A percentile compares a stretch with the other conserved stretches of the same genome.
Evolutionary conservation across 2,329 filamentous ascomycete genomes (phyloP).

Genomic region (Aureobasidium sp.): DNA sequence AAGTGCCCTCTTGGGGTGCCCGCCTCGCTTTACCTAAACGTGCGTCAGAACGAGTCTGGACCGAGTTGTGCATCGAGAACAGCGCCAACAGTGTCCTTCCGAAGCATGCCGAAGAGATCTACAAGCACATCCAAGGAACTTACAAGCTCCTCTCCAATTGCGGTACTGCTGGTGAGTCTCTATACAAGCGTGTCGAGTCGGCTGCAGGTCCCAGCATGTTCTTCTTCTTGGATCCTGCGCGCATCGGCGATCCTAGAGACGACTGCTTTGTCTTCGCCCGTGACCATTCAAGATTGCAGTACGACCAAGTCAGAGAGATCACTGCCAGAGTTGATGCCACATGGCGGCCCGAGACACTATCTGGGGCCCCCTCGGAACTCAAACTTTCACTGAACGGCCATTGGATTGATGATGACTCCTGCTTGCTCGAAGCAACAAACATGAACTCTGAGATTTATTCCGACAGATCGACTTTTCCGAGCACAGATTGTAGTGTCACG

Average conservation of each 20-base stretch:
- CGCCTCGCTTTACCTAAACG: slow-evolving; percentile 30
- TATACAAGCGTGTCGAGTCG: slow-evolving; percentile 40
- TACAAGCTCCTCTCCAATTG: slow-evolving; percentile 48
- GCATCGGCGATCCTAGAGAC: slow-evolving; percentile 35
- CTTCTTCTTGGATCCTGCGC: slow-evolving; percentile 50
- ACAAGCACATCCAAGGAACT: slow-evolving; percentile 34
- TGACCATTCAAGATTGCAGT: slow-evolving; percentile 37
- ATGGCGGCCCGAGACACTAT: slow-evolving; percentile 32
- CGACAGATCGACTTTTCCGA: not conserved
- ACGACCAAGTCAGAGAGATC: slow-evolving; percentile 37
- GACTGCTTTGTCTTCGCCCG: slow-evolving; percentile 51
- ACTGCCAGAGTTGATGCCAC: slow-evolving; percentile 38
- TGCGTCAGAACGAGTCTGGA: slow-evolving; percentile 35
- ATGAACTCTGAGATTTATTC: not conserved
- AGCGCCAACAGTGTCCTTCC: not conserved
- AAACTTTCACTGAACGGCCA: not conserved
- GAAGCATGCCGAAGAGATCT: slow-evolving; percentile 10
- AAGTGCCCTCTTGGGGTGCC: slow-evolving; percentile 29
- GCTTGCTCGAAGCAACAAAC: not conserved
- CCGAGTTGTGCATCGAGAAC: slow-evolving; percentile 31
- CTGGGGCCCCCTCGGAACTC: too few species aligned
- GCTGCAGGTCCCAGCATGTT: slow-evolving; percentile 32
- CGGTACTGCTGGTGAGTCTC: slow-evolving; percentile 45
- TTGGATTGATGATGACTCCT: not conserved
- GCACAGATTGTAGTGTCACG: not conserved